Conservation (phyloP, 108 stramenopile species). For the Fragilariopsis cylindrus region DNA sequence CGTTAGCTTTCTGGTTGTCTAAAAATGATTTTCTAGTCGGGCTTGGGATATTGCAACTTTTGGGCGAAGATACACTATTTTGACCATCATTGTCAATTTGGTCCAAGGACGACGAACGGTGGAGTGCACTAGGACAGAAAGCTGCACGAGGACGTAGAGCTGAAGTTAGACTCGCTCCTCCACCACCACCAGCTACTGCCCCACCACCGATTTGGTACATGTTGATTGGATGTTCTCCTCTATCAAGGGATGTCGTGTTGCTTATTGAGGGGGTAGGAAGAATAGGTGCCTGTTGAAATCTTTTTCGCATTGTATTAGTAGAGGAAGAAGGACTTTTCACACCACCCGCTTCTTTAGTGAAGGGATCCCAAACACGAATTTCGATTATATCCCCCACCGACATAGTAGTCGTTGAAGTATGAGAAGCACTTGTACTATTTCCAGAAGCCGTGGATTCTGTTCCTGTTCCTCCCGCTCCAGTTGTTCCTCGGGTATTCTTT, state of each 20-base stretch:
- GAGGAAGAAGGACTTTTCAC: conserved; percentile 4
- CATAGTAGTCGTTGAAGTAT: conserved; percentile 2
- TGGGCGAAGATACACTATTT: conserved; percentile 10
- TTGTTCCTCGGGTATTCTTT: conserved; percentile 9
- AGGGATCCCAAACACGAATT: conserved; percentile 81
- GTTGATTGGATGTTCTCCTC: background rate
- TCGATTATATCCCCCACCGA: conserved; percentile 73
- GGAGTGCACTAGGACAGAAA: background rate
- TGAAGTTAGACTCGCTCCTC: background rate
- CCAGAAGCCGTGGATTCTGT: conserved; percentile 31
- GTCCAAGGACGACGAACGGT: background rate
- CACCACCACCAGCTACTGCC: background rate
- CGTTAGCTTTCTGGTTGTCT: background rate
- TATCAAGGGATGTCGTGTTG: background rate
- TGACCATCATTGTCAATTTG: conserved; percentile 5
- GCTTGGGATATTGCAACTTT: background rate
- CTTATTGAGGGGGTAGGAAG: conserved; percentile 7
- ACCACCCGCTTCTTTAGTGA: conserved; percentile 18
- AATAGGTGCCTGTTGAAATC: conserved; percentile 3
- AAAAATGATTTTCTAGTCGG: no score
- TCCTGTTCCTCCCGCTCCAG: conserved; percentile 11
- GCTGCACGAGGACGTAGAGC: background rate
- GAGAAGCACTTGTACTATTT: conserved; percentile 19
- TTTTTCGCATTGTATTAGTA: background rate
- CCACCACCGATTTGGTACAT: background rate